These are phyloP conservation scores for Arctium minus DNA, from an alignment of 129 eudicot genomes.

Conservation along the genomic window DNA sequence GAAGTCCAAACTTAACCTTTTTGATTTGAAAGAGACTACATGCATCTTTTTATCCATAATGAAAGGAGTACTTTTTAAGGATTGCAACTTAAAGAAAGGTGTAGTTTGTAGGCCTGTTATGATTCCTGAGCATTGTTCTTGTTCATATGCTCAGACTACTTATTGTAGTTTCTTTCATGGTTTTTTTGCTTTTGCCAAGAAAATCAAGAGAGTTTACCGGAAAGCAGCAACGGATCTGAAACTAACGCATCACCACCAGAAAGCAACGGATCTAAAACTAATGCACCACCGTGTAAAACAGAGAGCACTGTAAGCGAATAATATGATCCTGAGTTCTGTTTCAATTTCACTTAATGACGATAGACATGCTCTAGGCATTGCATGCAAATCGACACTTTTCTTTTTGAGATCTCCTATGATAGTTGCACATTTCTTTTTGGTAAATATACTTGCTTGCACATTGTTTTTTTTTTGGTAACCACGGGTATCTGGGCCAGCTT, in stretches of 20 bases:
- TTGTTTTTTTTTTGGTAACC: no score
- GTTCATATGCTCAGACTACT: background rate
- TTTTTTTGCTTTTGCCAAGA: slow-evolving; percentile 30
- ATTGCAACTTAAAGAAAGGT: background rate
- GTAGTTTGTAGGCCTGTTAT: background rate
- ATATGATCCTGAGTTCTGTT: background rate
- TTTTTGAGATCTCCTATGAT: no score
- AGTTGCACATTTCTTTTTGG: no score
- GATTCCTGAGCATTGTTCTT: background rate
- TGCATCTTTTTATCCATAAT: background rate
- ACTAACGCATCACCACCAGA: slow-evolving; percentile 30
- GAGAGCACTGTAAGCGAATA: slow-evolving; percentile 51
- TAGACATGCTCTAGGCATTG: background rate
- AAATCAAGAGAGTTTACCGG: slow-evolving; percentile 32
- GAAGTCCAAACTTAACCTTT: background rate
- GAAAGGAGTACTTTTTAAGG: background rate
- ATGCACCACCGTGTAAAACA: slow-evolving; percentile 30
- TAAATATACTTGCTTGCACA: no score
- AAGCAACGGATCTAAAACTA: slow-evolving; percentile 29
- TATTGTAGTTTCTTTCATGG: background rate
- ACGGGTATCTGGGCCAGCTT: no score
- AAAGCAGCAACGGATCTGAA: slow-evolving; percentile 25
- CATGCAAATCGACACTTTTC: background rate
- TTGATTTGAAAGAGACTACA: background rate
- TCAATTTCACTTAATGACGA: background rate